Conservation (phyloP, 768 basidiomycete genomes). For the Mycena leptocephala region DNA sequence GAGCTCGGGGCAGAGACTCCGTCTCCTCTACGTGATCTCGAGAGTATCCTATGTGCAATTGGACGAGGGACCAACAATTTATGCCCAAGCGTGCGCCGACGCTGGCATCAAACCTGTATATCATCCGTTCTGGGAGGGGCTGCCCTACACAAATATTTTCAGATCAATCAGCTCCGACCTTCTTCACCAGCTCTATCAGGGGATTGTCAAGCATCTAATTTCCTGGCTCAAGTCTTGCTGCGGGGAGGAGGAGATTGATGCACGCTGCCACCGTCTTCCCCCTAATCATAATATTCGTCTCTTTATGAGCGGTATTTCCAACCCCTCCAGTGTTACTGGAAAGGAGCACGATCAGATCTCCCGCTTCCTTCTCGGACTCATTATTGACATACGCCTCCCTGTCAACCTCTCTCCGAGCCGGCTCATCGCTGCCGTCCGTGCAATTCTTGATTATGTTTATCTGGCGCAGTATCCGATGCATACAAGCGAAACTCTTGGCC, state of each 20-base stretch:
- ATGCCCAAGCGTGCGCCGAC: too few relatives aligned
- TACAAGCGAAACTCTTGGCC: too few relatives aligned
- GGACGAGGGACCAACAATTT: not conserved
- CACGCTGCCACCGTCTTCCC: too few relatives aligned
- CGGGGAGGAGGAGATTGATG: conserved; percentile 45
- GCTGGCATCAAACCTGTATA: conserved; percentile 41
- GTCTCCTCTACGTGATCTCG: too few relatives aligned
- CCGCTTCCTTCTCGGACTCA: too few relatives aligned
- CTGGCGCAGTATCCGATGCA: conserved; percentile 49
- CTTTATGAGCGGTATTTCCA: too few relatives aligned
- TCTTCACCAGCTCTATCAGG: too few relatives aligned
- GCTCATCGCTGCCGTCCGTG: too few relatives aligned
- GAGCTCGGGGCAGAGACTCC: not conserved
- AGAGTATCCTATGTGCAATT: not conserved
- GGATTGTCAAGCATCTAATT: conserved; percentile 44
- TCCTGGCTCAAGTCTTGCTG: conserved; percentile 39
- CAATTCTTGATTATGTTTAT: conserved; percentile 55
- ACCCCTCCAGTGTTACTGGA: too few relatives aligned
- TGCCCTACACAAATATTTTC: too few relatives aligned
- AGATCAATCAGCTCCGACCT: conserved; percentile 42
- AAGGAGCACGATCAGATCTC: conserved; percentile 45
- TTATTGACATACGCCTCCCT: conserved; percentile 35
- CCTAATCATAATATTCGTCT: too few relatives aligned
- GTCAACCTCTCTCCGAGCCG: not conserved
- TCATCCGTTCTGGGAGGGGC: too few relatives aligned